Evolutionary conservation across 139 green algal species (phyloP), one percentile per base, ranked within the genome.

Genomic region (Spirogloea muscicola): DNA sequence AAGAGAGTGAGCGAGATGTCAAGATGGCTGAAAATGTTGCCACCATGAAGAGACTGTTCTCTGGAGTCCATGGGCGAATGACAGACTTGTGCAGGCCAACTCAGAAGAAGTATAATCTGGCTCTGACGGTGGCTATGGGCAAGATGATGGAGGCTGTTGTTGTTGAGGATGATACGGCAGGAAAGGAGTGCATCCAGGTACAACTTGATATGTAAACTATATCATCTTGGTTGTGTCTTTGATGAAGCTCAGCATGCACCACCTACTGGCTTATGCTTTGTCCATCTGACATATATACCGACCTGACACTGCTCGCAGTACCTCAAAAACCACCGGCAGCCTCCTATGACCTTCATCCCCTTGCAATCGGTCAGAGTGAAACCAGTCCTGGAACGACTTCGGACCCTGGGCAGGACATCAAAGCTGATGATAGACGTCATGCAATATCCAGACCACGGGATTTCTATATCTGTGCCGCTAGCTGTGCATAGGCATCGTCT

Each of bases 301-400:
- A n/a, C 41, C 60, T 69, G 13, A 21, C 68, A 34, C 29, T 72
- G 6, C 25, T 31, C 44, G 51, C 74, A 85, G 72, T 88, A 88
- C 58, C 80, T 92, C 16, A 86, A 84, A 34, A 85, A 92, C 10
- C 80, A 90, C 39, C 79, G 85, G n/a, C 69, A 91, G 48, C 79
- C 88, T 10, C 82, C 85, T 7, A 91, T 96, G 84, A 92, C 89
- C 34, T 97, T 98, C 88, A 85, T 96, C 42, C 93, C 92, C 1
- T 79, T 96, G 42, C 69, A 83, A 38, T 86, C 76, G 39, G 81
- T 91, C 62, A 60, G 73, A 52, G 38, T 75, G 10, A 88, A 87
- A 43, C 84, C 89, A 1, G 65, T 92, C 37, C 84, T 91, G 58
- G 90, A 96, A 76, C 74, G 83, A n/a, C 84, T 98, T 79, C 85